Evolutionary conservation across 345 rosid genomes (phyloP).

Genomic region (Carallia brachiata): DNA sequence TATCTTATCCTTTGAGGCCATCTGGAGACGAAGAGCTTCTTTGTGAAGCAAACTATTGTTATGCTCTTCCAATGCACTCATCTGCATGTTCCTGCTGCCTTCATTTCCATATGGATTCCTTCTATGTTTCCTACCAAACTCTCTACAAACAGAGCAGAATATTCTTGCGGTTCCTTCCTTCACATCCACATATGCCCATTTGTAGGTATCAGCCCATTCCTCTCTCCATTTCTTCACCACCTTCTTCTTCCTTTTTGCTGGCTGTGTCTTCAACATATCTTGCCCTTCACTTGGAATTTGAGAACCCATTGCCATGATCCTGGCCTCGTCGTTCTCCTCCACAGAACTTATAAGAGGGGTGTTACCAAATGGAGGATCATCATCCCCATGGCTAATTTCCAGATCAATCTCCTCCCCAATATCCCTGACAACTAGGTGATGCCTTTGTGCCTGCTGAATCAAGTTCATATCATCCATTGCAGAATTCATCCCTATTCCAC

Average conservation of each 20-base stretch:
- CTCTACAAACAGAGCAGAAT: constrained; percentile 95
- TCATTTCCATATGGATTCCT: constrained; percentile 98
- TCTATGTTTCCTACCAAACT: constrained; percentile 94
- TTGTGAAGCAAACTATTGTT: constrained; percentile 98
- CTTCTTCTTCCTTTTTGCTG: constrained; percentile 87
- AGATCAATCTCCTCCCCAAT: constrained; percentile 97
- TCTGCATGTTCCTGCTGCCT: constrained; percentile 99
- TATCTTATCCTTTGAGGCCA: constrained; percentile 94
- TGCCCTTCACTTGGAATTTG: constrained; percentile 66
- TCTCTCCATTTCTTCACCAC: constrained; percentile 99
- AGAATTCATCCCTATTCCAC: constrained; percentile 87
- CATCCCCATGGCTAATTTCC: constrained; percentile 94
- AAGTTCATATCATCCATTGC: constrained; percentile 94
- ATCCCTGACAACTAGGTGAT: constrained; percentile 86
- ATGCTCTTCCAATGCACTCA: constrained; percentile 99
- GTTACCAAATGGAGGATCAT: constrained; percentile 77
- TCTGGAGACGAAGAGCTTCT: constrained; percentile 97
- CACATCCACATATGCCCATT: constrained; percentile 98
- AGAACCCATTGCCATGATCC: constrained; percentile 73
- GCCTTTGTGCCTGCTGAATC: constrained; percentile 96
- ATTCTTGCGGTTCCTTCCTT: constrained; percentile 97
- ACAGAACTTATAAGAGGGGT: constrained; percentile 67
- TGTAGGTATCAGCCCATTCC: constrained; percentile 99
- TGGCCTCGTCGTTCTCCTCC: constrained; percentile 80
- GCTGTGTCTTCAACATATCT: constrained; percentile 60